Evolutionary conservation across 306 rosid genomes (phyloP), one percentile per base, ranked within the genome.

Genomic region (Luffa aegyptiaca): DNA sequence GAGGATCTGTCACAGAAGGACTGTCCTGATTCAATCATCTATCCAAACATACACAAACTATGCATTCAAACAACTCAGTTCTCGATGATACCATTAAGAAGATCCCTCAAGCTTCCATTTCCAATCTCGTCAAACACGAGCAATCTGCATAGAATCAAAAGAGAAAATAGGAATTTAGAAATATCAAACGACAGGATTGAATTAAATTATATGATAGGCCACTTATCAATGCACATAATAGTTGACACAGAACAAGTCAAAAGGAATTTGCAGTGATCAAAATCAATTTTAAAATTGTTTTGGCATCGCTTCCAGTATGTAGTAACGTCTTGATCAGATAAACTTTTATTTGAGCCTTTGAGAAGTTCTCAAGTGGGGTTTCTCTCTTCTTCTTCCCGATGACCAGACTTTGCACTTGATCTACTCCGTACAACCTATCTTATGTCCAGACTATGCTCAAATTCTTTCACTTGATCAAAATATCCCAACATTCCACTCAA

Each of bases 41-140:
- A 33, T 49, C 31, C 17, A 36, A 35, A 52, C 49, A 49, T 74
- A 35, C 41, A 73, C 12, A 35, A 52, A 36, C 13, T 8, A 75
- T 18, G 45, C 63, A 31, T 78, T 45, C 45, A 76, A 76, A 57
- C 13, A 77, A 77, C 75, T 49, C 36, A 11, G 58, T 48, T 66
- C 42, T 51, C 63, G 37, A 80, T 37, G 31, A 79, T 92, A 94
- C 97, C 98, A 76, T 87, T 90, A 45, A 94, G 97, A 88, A 88
- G 93, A 75, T 92, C 97, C 88, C 90, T 92, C 85, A 94, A 87
- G 91, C 97, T 94, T 83, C 98, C 98, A 71, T 91, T 87, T 85
- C 89, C 94, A 83, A 91, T 86, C 80, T 64, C 89, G 75, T 87
- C 97, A 81, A 87, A 94, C 71, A 94, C 88, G 37, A 94, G 91